Conservation (phyloP, 192 early-diverging fungal genomes). For the Coemansia sp. region DNA sequence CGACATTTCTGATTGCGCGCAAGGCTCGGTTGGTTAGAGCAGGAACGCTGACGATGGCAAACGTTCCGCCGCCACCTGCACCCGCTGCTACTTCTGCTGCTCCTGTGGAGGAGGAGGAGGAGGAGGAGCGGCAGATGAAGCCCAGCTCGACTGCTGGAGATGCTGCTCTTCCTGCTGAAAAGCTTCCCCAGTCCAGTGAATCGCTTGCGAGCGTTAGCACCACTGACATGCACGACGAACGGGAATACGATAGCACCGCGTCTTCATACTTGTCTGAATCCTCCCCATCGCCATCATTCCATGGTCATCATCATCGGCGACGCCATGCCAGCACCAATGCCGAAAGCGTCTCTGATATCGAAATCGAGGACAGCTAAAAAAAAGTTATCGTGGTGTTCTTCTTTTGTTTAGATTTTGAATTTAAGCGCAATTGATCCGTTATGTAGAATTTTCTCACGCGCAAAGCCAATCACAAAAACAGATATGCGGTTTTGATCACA, state of each 20-base stretch:
- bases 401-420: too few species aligned
- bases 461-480: too few species aligned
- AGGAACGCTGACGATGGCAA: constrained; percentile 40
- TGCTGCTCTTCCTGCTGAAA: constrained; percentile 12
- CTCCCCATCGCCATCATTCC: not conserved
- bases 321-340: not conserved
- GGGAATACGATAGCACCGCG: not conserved
- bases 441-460: too few species aligned
- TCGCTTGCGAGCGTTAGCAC: not conserved
- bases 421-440: too few species aligned
- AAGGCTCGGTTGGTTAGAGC: constrained; percentile 42
- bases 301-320: not conserved
- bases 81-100: not conserved
- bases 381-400: too few species aligned
- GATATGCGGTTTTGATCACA: too few species aligned
- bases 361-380: constrained; percentile 42
- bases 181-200: not conserved
- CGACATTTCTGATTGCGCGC: constrained; percentile 46
- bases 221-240: not conserved
- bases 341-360: constrained; percentile 25
- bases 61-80: constrained; percentile 38
- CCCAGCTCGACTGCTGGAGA: not conserved
- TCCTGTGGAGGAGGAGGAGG: not conserved
- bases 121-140: not conserved
- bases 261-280: not conserved